These are phyloP conservation scores for Euphorbia schlechtendalii DNA, from an alignment of 441 rosid genomes.

Conservation along the genomic window DNA sequence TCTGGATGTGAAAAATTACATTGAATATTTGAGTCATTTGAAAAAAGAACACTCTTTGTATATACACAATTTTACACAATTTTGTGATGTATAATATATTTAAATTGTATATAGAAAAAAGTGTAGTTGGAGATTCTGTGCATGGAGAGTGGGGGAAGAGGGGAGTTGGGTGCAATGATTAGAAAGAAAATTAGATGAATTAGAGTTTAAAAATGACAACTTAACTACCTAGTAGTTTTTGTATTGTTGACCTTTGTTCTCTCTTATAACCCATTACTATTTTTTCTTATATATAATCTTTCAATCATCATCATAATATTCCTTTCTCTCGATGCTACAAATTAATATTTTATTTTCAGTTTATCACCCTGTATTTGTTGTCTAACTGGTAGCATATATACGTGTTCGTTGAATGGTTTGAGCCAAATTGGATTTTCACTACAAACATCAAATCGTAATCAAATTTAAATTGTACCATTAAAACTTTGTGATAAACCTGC, in stretches of 20 bases:
- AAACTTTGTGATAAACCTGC: no score
- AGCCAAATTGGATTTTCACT: no score
- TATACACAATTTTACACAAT: no score
- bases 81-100: no score
- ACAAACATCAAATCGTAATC: no score
- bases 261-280: neutral
- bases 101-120: no score
- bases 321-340: slow-evolving; percentile 2
- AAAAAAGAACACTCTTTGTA: no score
- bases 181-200: slow-evolving; percentile 20
- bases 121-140: slow-evolving; percentile 17
- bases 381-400: no score
- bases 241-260: slow-evolving; percentile 15
- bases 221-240: slow-evolving; percentile 1
- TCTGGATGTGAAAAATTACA: no score
- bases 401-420: no score
- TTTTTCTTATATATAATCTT: neutral
- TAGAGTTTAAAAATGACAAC: slow-evolving; percentile 8
- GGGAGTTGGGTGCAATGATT: slow-evolving; percentile 34
- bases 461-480: no score
- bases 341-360: neutral
- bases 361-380: neutral
- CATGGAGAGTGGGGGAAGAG: slow-evolving; percentile 26
- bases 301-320: slow-evolving; percentile 20
- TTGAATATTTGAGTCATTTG: no score